Base-by-base conservation (phyloP, 2,329 filamentous ascomycete species). In the Epichloe baconii region DNA sequence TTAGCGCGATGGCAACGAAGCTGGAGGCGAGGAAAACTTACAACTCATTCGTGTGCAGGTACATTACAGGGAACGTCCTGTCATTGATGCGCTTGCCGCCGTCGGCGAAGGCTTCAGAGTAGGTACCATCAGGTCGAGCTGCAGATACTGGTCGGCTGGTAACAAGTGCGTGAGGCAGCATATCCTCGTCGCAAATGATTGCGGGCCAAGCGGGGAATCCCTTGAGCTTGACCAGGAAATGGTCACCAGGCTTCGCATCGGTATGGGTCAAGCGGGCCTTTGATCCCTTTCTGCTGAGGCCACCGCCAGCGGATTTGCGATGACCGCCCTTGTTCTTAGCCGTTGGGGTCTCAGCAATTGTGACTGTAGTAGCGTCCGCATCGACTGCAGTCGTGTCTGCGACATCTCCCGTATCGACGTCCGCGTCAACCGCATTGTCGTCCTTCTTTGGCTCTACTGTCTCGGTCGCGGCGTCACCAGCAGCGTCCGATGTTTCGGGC, bases 31-130 rank as follows among this genome's bases (percentile, higher is more conserved):
- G 35, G n/a, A 7, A 38, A 17, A 38, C 91, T 80, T 72, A 98
- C 93, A 98, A 97, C 76, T 97, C 91, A 62, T 97, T 96, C 38
- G 90, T 95, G 56, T 81, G 76, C 48, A 97, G 73, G 66, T 95
- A 97, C 91, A 97, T 96, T 63, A 97, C 83, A 5, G 91, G 88
- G 65, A 89, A 97, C 34, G 86, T 89, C 56, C 91, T 80, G 68
- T 96, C 89, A 55, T 83, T 80, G 42, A 79, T 82, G 58, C 89
- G 86, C 73, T 93, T 93, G 60, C 87, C 91, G 54, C 86, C 90
- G 61, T 95, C 89, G 41, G 83, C 80, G 64, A 87, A 96, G 57
- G 91, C 86, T 53, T 89, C 87, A 50, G 87, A 83, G 66, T 93
- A 95, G 41, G 85, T 86, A 52, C 91, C 91, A 67, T 97, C 91